phyloP scores from a whole-genome alignment of 2,329 filamentous ascomycete species.

The Phaeosphaeria sp. region DNA sequence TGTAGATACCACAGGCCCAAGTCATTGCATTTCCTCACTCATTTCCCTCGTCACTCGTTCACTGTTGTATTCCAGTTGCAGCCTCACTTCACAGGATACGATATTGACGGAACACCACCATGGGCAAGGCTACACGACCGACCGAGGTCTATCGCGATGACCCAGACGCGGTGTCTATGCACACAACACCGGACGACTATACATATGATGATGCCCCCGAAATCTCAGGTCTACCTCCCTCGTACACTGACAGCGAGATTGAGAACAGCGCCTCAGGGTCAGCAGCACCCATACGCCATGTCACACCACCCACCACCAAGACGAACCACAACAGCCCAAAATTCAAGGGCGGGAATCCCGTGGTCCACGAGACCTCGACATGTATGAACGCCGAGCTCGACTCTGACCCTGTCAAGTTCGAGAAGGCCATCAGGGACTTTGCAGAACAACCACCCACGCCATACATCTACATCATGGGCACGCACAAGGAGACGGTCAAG shows the following conservation, averaged over 20 bases:
- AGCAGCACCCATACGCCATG: constrained; percentile 30
- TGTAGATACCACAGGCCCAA: constrained; percentile 12
- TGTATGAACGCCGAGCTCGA: constrained; percentile 43
- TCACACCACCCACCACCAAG: constrained; percentile 33
- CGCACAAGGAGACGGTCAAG: constrained; percentile 45
- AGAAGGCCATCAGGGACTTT: constrained; percentile 33
- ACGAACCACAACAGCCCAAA: constrained; percentile 33
- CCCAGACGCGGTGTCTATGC: constrained; percentile 47
- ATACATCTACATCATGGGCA: constrained; percentile 48
- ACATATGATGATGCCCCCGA: constrained; percentile 47
- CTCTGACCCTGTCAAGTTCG: constrained; percentile 40
- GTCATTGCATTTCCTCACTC: constrained; percentile 6
- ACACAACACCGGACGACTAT: constrained; percentile 49
- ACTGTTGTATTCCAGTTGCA: neutral
- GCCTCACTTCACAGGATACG: neutral
- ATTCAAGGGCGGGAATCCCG: constrained; percentile 35
- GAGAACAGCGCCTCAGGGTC: constrained; percentile 9
- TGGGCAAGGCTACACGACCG: constrained; percentile 38
- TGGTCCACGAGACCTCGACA: constrained; percentile 32
- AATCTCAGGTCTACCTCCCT: constrained; percentile 39
- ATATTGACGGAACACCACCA: constrained; percentile 14
- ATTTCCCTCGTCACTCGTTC: neutral
- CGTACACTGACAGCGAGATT: constrained; percentile 45
- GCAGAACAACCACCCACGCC: constrained; percentile 39
- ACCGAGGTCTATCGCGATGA: constrained; percentile 43